Base-by-base conservation (phyloP, 2,329 filamentous ascomycete genomes). In the Paraphaeosphaeria minitans region DNA sequence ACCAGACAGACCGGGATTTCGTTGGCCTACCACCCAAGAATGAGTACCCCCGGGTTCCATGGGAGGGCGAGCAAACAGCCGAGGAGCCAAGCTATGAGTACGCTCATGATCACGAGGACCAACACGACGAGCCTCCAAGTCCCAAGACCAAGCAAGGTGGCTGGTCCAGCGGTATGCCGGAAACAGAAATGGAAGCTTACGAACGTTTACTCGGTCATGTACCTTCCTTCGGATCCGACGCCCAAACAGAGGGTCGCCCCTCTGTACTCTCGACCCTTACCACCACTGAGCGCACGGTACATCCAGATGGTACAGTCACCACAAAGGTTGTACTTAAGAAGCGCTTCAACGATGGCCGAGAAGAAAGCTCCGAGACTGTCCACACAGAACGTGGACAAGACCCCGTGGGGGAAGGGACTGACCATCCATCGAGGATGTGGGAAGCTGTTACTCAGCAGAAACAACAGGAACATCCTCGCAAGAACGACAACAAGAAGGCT, bases 261-360 rank as follows among this genome's bases (percentile, higher is more conserved):
- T 72, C 68, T 2, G 64, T 88, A 2, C 70, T 88, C 1, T 85
- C 84, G 0, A 86, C 84, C 1, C 74, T 85, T 43, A 87, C 83
- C 0, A 85, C 80, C 0, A 87, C 84, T 2, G 81, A 86, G 61
- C 83, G 83, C 3, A 81, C 78, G 4, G 81, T 81, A 2, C 75
- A 83, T 1, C 78, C 84, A 0, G 85, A 88, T 68, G 86, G 86
- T 13, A 84, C 82, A 0, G 75, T 87, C 2, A 82, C 83, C 9
- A 87, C 83, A 0, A 86, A 83, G 64, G 81, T 82, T 1, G 76
- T 86, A 10, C 74, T 85, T 16, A 88, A 84, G 61, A 84, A 83
- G 66, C 79, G 83, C 2, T 89, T 87, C 65, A 77, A 83, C 1
- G 85, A 88, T 74, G 86, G 86, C 0, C 78, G 81, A 3, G 86